Evolutionary conservation across 208 protist genomes (phyloP), one percentile per base, ranked within the genome.

Genomic region (Leishmania amazonensis): DNA sequence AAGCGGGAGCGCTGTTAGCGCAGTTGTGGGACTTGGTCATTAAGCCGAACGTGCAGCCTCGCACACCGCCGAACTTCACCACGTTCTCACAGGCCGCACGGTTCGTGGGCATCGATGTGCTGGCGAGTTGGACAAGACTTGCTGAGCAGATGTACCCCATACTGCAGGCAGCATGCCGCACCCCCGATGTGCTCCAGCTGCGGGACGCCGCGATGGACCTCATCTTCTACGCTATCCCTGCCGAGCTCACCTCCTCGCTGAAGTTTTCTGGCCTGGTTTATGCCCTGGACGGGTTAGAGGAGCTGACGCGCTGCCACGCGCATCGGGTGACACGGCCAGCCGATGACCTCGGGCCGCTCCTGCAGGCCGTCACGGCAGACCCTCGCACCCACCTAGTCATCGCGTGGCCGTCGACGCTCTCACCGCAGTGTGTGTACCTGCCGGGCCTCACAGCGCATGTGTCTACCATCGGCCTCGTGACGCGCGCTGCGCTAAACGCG

Each of bases 211-310:
- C 87, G 60, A 79, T 96, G n/a, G 87, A 89, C 47, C 76, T 88
- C 0, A 81, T 96, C 19, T 89, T 94, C 65, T 84, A 89, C 60
- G 85, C 82, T 19, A 83, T 95, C 64, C 84, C 91, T 0, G 70
- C 83, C 5, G 90, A 93, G 57, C 65, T 96, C 17, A 89, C 90
- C 8, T 67, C 86, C 1, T 90, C 89, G 58, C 71, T 96, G 54
- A 87, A 84, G 38, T 96, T 96, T 64, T 86, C 88, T 1, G 89
- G 90, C 35, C 74, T 95, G 1, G 28, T 95, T 6, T 91, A 89
- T 81, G 80, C 82, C 2, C 31, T 97, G 31, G 93, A 97, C 75
- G 89, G 90, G 9, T 64, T 89, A 5, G 78, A 86, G 57, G 47
- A 54, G 24, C 65, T 89, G 45, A 58, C 81, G 70, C 75, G 9